Base-by-base conservation (phyloP, 2,329 filamentous ascomycete species). In the Trichoderma oligosporum region DNA sequence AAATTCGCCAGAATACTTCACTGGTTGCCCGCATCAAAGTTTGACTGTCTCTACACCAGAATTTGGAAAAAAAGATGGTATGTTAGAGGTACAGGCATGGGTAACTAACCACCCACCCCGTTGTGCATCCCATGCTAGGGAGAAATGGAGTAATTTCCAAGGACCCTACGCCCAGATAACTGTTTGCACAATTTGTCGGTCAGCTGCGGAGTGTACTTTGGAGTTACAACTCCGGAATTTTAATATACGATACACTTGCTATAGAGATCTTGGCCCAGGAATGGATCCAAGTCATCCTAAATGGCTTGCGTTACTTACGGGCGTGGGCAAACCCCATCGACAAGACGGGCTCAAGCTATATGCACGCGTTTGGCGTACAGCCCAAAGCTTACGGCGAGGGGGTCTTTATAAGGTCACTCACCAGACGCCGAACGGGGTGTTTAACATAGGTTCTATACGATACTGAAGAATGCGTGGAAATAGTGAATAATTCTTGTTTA, bases 191-290 rank as follows among this genome's bases (percentile, higher is more conserved):
- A 39, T 56, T 12, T 56, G 53, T 22, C 29, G 48, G 14, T 46
- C 53, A 41, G 53, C 47, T 39, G 53, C 53, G 9, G 42, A 56
- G 31, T 56, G 42, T 29, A 24, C 12, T 31, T 22, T 56, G 12
- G 20, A 56, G n/a, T 8, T 56, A 2, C 1, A 45, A 11, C 18
- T 22, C n/a, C n/a, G 16, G 20, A n/a, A 18, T 11, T n/a, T 39
- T 18, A 14, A 22, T 20, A 39, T 48, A 16, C 12, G 8, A 24
- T 56, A 56, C 16, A 56, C 53, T 38, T 56, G 53, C 53, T 56
- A 56, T 8, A 48, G 44, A 39, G 42, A 56, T n/a, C 41, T 56
- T 12, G 53, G 42, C 9, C 24, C 42, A 7, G 53, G 41, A 7
- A 29, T 2, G 20, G 20, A 39, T 16, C 33, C 42, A 39, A 29